These are phyloP conservation scores for Grosmannia huntii DNA, from an alignment of 2,329 filamentous ascomycete species.

Conservation along the genomic window DNA sequence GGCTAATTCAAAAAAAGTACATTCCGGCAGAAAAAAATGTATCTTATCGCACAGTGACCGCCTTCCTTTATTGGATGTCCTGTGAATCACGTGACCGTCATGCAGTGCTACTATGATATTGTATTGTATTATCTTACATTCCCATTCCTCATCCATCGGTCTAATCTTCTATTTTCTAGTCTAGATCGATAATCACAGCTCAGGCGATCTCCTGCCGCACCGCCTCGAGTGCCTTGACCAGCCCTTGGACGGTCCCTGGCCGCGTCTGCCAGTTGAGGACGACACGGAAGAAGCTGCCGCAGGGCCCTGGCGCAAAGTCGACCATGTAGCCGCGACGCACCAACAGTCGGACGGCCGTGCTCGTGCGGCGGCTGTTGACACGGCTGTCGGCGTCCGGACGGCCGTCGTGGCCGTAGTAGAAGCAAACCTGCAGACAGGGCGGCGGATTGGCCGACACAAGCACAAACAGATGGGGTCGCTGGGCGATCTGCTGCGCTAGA, in stretches of 20 bases:
- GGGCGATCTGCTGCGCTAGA: conserved; percentile 47
- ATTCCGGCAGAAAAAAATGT: not conserved
- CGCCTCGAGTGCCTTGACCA: conserved; percentile 40
- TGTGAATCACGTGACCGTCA: not conserved
- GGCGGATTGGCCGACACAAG: conserved; percentile 66
- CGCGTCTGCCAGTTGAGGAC: conserved; percentile 46
- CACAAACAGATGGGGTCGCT: conserved; percentile 43
- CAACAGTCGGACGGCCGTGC: conserved; percentile 33
- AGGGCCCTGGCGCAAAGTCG: conserved; percentile 45
- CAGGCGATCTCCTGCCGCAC: conserved; percentile 22
- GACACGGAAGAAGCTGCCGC: conserved; percentile 45
- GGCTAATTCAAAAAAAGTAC: conserved; percentile 1
- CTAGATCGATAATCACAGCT: not conserved
- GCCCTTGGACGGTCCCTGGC: conserved; percentile 34
- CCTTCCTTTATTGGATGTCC: not conserved
- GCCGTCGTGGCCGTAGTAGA: conserved; percentile 53
- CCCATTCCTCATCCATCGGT: too few relatives aligned
- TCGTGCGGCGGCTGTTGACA: conserved; percentile 36
- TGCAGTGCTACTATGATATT: too few relatives aligned
- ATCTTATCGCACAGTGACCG: conserved; percentile 2
- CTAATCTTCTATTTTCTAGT: not conserved
- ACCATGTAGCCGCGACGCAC: conserved; percentile 44
- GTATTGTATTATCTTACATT: too few relatives aligned
- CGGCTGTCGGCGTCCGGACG: conserved; percentile 27
- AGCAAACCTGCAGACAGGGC: conserved; percentile 88